Evolutionary conservation across 2,329 filamentous ascomycete genomes (phyloP).

Genomic region (Periconia sp.): DNA sequence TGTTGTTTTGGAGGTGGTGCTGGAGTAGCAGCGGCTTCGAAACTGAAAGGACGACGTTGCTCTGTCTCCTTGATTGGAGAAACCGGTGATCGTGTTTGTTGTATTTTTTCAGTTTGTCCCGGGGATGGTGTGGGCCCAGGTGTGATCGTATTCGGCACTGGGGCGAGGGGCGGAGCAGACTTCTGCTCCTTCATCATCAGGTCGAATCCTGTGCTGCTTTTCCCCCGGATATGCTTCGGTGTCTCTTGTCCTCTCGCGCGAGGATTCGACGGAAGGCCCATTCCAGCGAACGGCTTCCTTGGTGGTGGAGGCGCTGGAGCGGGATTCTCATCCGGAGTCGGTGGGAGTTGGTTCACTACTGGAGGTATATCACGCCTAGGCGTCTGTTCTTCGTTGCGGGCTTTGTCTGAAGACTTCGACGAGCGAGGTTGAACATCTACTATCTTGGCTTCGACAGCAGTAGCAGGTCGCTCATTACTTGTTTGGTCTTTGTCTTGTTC

Average conservation of each 20-base stretch:
- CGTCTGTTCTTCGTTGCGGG: conserved; percentile 6
- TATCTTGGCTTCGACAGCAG: neutral
- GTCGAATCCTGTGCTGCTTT: conserved; percentile 46
- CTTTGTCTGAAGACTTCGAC: neutral
- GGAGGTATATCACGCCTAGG: conserved; percentile 6
- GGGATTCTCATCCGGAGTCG: conserved; percentile 36
- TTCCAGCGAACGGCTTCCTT: conserved; percentile 28
- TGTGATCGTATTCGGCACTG: conserved; percentile 28
- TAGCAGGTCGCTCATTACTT: conserved; percentile 1
- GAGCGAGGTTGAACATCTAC: neutral
- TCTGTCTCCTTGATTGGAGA: conserved; percentile 24
- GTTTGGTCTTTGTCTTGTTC: conserved; percentile 1
- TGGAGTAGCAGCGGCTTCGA: conserved; percentile 21
- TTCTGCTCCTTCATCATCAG: conserved; percentile 38
- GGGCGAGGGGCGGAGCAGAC: conserved; percentile 9
- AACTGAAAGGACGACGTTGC: conserved; percentile 31
- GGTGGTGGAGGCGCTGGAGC: conserved; percentile 21
- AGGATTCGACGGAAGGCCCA: conserved; percentile 40
- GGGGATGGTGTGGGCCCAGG: conserved; percentile 40
- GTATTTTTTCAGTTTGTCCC: conserved; percentile 20
- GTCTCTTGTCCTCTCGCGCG: conserved; percentile 25
- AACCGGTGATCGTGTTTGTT: conserved; percentile 26
- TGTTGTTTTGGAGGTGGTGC: conserved; percentile 8
- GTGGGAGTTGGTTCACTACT: conserved; percentile 27
- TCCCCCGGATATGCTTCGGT: conserved; percentile 40